A percentile compares a stretch with the other conserved stretches of the same genome.
Evolutionary conservation across 2,329 filamentous ascomycete species (phyloP).

Genomic region (Botrytis sinoallii): DNA sequence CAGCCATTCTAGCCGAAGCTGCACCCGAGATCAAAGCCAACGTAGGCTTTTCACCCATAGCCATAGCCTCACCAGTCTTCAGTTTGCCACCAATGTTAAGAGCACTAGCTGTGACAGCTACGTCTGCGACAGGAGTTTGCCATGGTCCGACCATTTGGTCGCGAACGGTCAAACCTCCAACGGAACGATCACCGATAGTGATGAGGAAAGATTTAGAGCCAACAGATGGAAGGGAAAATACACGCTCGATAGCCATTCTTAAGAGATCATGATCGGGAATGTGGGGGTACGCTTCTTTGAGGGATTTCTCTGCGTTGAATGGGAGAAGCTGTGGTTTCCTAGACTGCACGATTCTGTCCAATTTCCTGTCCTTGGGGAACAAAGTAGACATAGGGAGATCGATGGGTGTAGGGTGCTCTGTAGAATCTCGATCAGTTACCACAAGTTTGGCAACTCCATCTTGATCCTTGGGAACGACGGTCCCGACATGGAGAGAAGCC

Average conservation of each 20-base stretch:
- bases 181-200: constrained; percentile 89
- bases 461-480: constrained; percentile 61
- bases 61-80: constrained; percentile 90
- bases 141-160: constrained; percentile 97
- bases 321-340: constrained; percentile 63
- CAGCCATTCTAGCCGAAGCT: constrained; percentile 93
- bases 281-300: constrained; percentile 53
- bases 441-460: constrained; percentile 69
- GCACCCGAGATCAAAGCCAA: constrained; percentile 85
- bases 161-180: constrained; percentile 81
- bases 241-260: constrained; percentile 69
- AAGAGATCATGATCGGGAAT: constrained; percentile 43
- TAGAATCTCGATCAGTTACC: constrained; percentile 76
- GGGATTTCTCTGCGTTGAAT: constrained; percentile 66
- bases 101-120: constrained; percentile 85
- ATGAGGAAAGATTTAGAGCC: constrained; percentile 98
- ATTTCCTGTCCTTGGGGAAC: constrained; percentile 83
- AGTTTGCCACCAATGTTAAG: constrained; percentile 64
- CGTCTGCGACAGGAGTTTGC: constrained; percentile 92
- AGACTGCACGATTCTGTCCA: constrained; percentile 70
- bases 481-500: constrained; percentile 89
- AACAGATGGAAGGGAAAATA: constrained; percentile 81
- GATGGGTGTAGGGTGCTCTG: constrained; percentile 72
- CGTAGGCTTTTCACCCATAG: constrained; percentile 89
- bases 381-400: constrained; percentile 85